These are phyloP conservation scores for Sclerotinia minor DNA, from an alignment of 2,329 filamentous ascomycete genomes.

Conservation along the genomic window DNA sequence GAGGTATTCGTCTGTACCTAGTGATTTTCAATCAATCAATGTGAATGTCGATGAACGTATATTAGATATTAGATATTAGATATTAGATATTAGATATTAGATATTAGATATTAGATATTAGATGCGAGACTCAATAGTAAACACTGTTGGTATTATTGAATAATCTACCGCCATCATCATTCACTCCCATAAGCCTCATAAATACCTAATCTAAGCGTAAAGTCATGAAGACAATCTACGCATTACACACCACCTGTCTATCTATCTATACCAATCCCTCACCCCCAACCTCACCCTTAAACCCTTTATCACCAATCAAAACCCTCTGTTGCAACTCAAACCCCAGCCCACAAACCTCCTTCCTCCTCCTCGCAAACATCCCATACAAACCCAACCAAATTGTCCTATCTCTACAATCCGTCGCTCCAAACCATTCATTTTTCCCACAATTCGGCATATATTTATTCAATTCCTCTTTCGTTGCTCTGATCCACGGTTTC, in stretches of 20 bases:
- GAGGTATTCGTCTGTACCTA: neutral
- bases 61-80: too few species aligned
- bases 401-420: constrained; percentile 36
- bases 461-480: constrained; percentile 37
- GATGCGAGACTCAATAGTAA: neutral
- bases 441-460: constrained; percentile 37
- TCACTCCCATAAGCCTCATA: neutral
- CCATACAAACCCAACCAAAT: constrained; percentile 37
- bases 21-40: neutral
- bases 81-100: too few species aligned
- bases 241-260: neutral
- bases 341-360: constrained; percentile 35
- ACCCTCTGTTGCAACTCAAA: constrained; percentile 33
- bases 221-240: neutral
- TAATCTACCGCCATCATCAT: neutral
- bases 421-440: constrained; percentile 39
- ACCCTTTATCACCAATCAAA: constrained; percentile 6
- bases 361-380: constrained; percentile 35
- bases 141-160: neutral
- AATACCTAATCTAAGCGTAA: neutral
- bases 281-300: neutral
- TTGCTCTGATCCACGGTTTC: constrained; percentile 53
- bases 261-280: neutral
- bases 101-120: too few species aligned
- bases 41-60: neutral